Evolutionary conservation across 805 yeast genomes (phyloP).

Genomic region (Saccharomycopsis oosterbeekiorum): DNA sequence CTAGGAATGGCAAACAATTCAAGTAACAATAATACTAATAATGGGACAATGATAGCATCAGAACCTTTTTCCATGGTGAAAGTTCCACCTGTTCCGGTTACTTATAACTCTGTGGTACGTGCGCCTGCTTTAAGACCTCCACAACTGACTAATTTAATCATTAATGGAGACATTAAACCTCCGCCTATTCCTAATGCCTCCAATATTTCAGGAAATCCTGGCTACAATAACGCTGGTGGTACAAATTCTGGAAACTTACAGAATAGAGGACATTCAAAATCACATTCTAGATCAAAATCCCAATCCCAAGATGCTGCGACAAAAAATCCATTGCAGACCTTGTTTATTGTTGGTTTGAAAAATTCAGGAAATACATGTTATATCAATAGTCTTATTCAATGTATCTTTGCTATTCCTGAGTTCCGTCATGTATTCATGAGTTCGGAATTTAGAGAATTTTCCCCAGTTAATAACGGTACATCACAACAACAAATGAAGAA

Average conservation of each 20-base stretch:
- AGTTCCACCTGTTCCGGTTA: neutral
- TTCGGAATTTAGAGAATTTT: slow-evolving; percentile 34
- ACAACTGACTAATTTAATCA: slow-evolving; percentile 1
- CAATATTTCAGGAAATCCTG: neutral
- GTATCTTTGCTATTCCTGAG: slow-evolving; percentile 44
- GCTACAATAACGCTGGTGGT: slow-evolving; percentile 1
- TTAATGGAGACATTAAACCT: neutral
- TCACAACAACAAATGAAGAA: slow-evolving; percentile 14
- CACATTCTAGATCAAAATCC: neutral
- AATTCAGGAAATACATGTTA: slow-evolving; percentile 71
- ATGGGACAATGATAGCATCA: neutral
- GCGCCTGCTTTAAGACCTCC: neutral
- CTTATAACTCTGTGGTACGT: neutral
- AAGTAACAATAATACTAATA: neutral
- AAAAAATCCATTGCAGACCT: slow-evolving; percentile 29
- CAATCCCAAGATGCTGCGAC: slow-evolving; percentile 28
- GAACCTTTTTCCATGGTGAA: neutral
- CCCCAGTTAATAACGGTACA: neutral
- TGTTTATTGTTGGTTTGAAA: slow-evolving; percentile 49
- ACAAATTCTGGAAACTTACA: neutral
- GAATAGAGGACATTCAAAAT: neutral
- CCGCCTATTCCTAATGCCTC: neutral
- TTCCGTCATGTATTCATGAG: slow-evolving; percentile 42
- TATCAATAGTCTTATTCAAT: slow-evolving; percentile 64
- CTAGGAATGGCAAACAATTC: neutral